These are phyloP conservation scores for Cymbidium sinense DNA, from an alignment of 106 monocot species.

Conservation along the genomic window DNA sequence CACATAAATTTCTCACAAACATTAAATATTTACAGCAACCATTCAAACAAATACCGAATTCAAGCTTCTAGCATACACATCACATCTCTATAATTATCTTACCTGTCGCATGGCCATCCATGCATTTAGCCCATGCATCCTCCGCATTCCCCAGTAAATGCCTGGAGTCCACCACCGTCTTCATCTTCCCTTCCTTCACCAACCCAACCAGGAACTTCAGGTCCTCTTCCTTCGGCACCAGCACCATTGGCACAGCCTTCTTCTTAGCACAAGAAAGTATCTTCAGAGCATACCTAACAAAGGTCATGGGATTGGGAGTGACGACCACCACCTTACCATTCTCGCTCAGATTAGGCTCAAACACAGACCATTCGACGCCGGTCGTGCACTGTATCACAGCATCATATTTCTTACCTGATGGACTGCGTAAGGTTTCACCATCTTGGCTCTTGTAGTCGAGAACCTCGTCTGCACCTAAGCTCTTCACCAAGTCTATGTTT, in stretches of 20 bases:
- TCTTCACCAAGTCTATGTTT: slow-evolving; percentile 33
- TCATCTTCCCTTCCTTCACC: slow-evolving; percentile 38
- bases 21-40: too few relatives aligned
- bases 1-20: too few relatives aligned
- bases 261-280: slow-evolving; percentile 22
- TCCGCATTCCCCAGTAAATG: slow-evolving; percentile 14
- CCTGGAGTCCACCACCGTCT: slow-evolving; percentile 38
- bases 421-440: slow-evolving; percentile 27
- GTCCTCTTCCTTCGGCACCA: slow-evolving; percentile 14
- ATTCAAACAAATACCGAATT: too few relatives aligned
- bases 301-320: slow-evolving; percentile 8
- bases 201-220: slow-evolving; percentile 24
- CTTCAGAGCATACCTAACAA: slow-evolving; percentile 9
- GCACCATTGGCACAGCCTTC: slow-evolving; percentile 18
- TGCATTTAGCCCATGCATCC: slow-evolving; percentile 41
- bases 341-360: slow-evolving; percentile 23
- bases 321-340: slow-evolving; percentile 29
- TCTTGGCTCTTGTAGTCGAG: slow-evolving; percentile 41
- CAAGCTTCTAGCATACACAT: neutral
- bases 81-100: slow-evolving; percentile 40
- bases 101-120: slow-evolving; percentile 43
- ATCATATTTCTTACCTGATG: slow-evolving; percentile 39
- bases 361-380: slow-evolving; percentile 19
- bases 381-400: slow-evolving; percentile 21
- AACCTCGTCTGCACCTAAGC: slow-evolving; percentile 43